A percentile compares a stretch with the other conserved stretches of the same genome.
Evolutionary conservation across 176 grass and related monocot genomes (phyloP).

Genomic region (Oryza rufipogon): DNA sequence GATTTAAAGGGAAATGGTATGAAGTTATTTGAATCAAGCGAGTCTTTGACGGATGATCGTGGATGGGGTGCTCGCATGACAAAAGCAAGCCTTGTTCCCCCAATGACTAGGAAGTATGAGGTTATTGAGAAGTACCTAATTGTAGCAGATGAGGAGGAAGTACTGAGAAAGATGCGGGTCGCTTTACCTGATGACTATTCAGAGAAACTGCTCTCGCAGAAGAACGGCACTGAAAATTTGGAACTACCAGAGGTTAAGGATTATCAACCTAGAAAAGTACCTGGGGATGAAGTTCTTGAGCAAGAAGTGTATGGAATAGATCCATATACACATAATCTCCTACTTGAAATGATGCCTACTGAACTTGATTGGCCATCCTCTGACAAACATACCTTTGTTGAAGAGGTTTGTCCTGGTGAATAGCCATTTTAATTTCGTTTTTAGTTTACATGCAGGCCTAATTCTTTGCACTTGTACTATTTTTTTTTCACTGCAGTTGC

Average conservation of each 20-base stretch:
- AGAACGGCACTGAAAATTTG: constrained; percentile 83
- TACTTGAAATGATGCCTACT: constrained; percentile 87
- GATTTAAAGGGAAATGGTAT: constrained; percentile 65
- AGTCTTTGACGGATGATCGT: constrained; percentile 72
- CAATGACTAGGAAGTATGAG: constrained; percentile 97
- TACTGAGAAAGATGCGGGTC: constrained; percentile 85
- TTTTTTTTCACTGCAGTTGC: constrained; percentile 55
- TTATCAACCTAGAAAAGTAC: constrained; percentile 87
- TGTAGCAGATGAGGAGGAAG: constrained; percentile 92
- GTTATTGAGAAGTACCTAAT: constrained; percentile 94
- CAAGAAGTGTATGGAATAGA: constrained; percentile 99
- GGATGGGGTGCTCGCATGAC: constrained; percentile 99
- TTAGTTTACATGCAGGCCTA: constrained; percentile 30
- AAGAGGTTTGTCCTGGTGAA: constrained; percentile 62
- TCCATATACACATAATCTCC: constrained; percentile 97
- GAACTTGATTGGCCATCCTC: constrained; percentile 62
- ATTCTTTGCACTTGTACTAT: constrained; percentile 37
- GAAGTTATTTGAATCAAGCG: constrained; percentile 62
- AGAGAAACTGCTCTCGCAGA: constrained; percentile 90
- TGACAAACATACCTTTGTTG: constrained; percentile 89
- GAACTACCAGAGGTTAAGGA: constrained; percentile 99
- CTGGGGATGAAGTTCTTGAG: constrained; percentile 85
- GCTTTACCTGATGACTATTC: constrained; percentile 93
- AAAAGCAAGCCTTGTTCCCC: constrained; percentile 96
- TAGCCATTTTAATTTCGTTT: not conserved